phyloP scores from a whole-genome alignment of 148 eudicot species.

The Nepenthes gracilis region DNA sequence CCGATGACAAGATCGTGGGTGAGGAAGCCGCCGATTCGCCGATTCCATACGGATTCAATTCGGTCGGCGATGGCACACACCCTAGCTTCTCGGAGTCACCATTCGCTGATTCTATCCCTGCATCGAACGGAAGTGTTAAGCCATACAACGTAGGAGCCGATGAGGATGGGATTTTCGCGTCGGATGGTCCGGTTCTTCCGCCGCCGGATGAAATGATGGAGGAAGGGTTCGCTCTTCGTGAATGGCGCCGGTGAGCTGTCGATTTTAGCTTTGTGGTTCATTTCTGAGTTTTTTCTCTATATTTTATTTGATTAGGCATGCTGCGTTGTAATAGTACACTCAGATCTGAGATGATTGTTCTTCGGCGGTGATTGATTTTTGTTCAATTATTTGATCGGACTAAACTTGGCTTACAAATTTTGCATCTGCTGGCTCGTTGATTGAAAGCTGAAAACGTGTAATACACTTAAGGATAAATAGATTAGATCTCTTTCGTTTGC shows the following conservation, averaged over 20 bases:
- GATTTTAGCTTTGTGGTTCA: slow-evolving; percentile 2
- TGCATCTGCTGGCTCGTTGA: too few species aligned
- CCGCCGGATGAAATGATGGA: slow-evolving; percentile 76
- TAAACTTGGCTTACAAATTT: too few species aligned
- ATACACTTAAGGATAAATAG: too few species aligned
- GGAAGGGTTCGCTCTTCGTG: slow-evolving; percentile 78
- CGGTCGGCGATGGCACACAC: slow-evolving; percentile 18
- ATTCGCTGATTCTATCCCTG: slow-evolving; percentile 28
- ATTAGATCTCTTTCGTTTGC: too few species aligned
- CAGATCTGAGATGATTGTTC: too few species aligned
- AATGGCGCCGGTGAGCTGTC: slow-evolving; percentile 76
- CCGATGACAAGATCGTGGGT: slow-evolving; percentile 40
- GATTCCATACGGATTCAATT: slow-evolving; percentile 33
- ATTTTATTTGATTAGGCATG: background rate
- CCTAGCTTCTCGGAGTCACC: slow-evolving; percentile 30
- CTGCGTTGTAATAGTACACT: background rate
- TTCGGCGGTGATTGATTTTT: too few species aligned
- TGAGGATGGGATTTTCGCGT: slow-evolving; percentile 54
- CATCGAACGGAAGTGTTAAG: slow-evolving; percentile 58
- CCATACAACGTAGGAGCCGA: slow-evolving; percentile 46
- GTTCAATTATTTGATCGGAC: too few species aligned
- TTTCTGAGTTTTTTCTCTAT: background rate
- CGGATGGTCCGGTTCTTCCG: slow-evolving; percentile 87
- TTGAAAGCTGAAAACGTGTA: too few species aligned
- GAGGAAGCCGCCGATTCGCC: slow-evolving; percentile 28